Evolutionary conservation across 495 filamentous ascomycete genomes (phyloP), one percentile per base, ranked within the genome.

Genomic region (Annulohypoxylon nitens): DNA sequence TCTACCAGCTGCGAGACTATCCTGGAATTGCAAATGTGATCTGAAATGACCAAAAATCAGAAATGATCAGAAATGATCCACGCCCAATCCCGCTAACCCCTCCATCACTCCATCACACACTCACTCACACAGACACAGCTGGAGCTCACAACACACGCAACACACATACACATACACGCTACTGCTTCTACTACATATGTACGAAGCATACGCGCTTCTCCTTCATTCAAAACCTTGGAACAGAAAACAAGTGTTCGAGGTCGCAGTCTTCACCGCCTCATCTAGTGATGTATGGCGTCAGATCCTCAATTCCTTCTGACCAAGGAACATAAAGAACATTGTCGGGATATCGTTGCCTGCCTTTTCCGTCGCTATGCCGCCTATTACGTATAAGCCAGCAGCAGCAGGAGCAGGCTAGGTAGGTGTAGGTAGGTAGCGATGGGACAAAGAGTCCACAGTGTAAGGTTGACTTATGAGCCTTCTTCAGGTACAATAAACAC

Each of bases 1-100:
- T 74, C 75, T 75, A 77, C 71, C 70, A 74, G 68, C 68, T 71
- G 69, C 47, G 34, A 70, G 62, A 70, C 67, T 53, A 61, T 71
- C 69, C 69, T 59, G 60, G 67, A 65, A 69, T 65, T 69, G 55
- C 68, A 61, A 64, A 73, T 73, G 58, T 73, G 63, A 72, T 73
- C 64, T 73, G 53, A 53, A 36, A 61, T 60, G 50, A 54, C 25
- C 3, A 54, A 4, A 39, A 23, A 23, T 26, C 3, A 54, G 12
- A 39, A 65, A 59, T 62, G 43, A 23, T 26, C 3, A 54, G 12
- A 39, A 65, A 59, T 62, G 43, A 61, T 43, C 36, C 36, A 61
- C 18, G 43, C 39, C 58, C 57, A 63, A 67, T 50, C 64, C 64
- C 45, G 47, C 69, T 47, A 39, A 59, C 20, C 26, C 63, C 58